Evolutionary conservation across 495 filamentous ascomycete species (phyloP).

Genomic region (Tuber magnatum): DNA sequence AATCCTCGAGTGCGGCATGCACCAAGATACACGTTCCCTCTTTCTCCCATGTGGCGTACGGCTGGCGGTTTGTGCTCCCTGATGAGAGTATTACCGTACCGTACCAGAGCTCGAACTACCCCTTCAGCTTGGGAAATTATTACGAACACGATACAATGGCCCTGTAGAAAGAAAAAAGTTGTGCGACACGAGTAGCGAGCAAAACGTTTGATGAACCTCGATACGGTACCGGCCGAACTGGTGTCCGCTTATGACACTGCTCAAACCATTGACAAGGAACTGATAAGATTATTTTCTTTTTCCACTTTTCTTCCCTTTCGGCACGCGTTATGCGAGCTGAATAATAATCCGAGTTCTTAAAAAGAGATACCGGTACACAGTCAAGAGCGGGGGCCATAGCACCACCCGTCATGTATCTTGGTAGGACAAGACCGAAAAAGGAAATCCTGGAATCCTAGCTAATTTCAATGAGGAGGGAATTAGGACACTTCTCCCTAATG

Average conservation of each 20-base stretch:
- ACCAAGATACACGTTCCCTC: not conserved
- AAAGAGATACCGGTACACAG: not conserved
- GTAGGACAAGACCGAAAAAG: not conserved
- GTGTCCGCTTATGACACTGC: not conserved
- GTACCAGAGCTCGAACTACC: not conserved
- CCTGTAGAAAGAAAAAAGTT: not conserved
- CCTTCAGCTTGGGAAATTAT: not conserved
- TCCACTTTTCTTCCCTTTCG: not conserved
- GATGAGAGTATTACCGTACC: not conserved
- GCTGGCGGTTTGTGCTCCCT: not conserved
- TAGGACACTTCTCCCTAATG: not conserved
- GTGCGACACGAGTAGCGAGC: constrained; percentile 1
- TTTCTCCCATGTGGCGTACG: not conserved
- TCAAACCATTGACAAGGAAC: not conserved
- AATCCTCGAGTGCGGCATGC: not conserved
- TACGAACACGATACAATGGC: not conserved
- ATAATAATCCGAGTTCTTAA: not conserved
- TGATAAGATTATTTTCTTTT: not conserved
- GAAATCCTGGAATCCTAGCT: not conserved
- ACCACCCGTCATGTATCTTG: not conserved
- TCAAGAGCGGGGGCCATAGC: not conserved
- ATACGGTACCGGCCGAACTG: not conserved
- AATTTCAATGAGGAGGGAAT: not conserved
- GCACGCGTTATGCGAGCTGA: not conserved
- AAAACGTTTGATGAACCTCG: not conserved